A percentile compares a stretch with the other conserved stretches of the same genome.
Evolutionary conservation across 371 early-diverging fungal species (phyloP).

Genomic region (Mucor plumbeus): DNA sequence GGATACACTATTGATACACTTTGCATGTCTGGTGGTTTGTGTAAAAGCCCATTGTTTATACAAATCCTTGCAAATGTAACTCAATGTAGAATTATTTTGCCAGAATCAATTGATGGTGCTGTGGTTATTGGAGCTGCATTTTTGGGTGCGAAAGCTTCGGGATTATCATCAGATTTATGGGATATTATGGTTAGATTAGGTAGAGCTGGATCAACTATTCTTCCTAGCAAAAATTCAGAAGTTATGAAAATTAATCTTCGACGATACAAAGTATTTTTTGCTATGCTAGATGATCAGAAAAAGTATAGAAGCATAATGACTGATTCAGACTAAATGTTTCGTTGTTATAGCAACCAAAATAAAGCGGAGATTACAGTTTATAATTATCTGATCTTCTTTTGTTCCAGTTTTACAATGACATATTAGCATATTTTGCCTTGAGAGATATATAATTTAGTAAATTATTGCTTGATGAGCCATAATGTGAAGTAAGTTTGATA

Average conservation of each 20-base stretch:
- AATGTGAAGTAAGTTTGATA: background rate
- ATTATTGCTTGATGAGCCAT: too few species aligned
- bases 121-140: constrained; percentile 78
- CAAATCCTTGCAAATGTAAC: constrained; percentile 65
- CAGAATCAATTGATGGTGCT: constrained; percentile 65
- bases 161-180: constrained; percentile 46
- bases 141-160: constrained; percentile 66
- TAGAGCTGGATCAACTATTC: constrained; percentile 52
- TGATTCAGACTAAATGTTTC: background rate
- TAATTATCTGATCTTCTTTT: constrained; percentile 1
- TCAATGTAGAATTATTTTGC: constrained; percentile 60
- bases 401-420: too few species aligned
- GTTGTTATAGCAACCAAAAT: background rate
- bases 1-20: constrained; percentile 67
- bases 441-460: background rate
- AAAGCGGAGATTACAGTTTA: background rate
- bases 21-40: constrained; percentile 74
- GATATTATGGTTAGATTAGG: constrained; percentile 65
- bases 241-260: constrained; percentile 51
- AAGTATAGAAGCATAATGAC: constrained; percentile 61
- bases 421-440: too few species aligned
- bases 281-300: constrained; percentile 65
- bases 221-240: constrained; percentile 47
- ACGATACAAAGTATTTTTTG: constrained; percentile 62
- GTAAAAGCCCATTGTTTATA: constrained; percentile 68